phyloP scores from a whole-genome alignment of 257 asterid species.

The Solanum infundibuliforme region DNA sequence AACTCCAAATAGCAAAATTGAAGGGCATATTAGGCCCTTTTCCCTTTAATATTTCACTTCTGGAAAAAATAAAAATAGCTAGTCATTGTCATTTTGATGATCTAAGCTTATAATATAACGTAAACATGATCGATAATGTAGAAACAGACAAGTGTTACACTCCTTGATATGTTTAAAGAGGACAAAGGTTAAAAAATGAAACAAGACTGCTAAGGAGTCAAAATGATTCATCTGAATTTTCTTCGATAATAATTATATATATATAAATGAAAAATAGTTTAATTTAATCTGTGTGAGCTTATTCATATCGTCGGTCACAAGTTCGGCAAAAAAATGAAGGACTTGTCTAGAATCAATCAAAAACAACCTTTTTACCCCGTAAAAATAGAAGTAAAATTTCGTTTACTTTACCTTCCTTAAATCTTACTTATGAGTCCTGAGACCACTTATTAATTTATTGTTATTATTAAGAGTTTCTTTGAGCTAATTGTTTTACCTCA shows the following conservation, averaged over 20 bases:
- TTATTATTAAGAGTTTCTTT: not conserved
- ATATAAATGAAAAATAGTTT: too few relatives aligned
- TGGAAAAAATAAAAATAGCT: not conserved
- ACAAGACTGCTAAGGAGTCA: not conserved
- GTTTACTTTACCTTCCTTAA: too few relatives aligned
- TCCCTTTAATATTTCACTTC: too few relatives aligned
- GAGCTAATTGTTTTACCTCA: not conserved
- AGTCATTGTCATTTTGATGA: not conserved
- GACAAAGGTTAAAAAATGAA: not conserved
- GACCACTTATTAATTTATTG: not conserved
- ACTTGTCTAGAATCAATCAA: not conserved
- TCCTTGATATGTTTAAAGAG: not conserved
- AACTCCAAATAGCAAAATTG: too few relatives aligned
- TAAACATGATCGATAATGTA: not conserved
- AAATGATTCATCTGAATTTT: too few relatives aligned
- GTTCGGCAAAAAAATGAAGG: too few relatives aligned
- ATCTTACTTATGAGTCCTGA: not conserved
- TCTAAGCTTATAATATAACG: not conserved
- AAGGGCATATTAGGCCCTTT: too few relatives aligned
- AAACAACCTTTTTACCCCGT: not conserved
- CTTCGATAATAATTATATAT: too few relatives aligned
- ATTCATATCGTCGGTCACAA: not conserved
- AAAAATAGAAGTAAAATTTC: too few relatives aligned
- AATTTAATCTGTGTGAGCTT: too few relatives aligned
- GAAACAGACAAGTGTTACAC: not conserved